Evolutionary conservation across 1,284 basidiomycete genomes (phyloP).

Genomic region (Singerocomus inundabilis): DNA sequence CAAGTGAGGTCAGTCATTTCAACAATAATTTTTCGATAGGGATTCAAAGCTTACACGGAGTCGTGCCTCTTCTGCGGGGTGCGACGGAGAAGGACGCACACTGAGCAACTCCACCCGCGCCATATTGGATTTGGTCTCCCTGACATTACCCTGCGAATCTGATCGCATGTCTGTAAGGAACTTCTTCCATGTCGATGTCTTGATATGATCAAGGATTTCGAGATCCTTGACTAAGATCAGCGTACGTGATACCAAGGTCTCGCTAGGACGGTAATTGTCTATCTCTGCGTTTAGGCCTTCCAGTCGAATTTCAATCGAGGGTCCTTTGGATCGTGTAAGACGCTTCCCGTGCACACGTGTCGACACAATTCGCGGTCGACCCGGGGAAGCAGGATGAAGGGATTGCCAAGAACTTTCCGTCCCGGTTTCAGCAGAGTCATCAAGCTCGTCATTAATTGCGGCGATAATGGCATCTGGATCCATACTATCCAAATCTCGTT

Average conservation of each 20-base stretch:
- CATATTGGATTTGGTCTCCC: slow-evolving; percentile 92
- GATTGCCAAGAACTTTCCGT: slow-evolving; percentile 88
- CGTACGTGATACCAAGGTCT: slow-evolving; percentile 61
- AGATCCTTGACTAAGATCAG: slow-evolving; percentile 68
- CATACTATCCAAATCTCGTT: slow-evolving; percentile 67
- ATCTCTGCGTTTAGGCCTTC: slow-evolving; percentile 63
- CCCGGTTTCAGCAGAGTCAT: slow-evolving; percentile 73
- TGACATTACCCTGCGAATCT: slow-evolving; percentile 80
- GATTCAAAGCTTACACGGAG: slow-evolving; percentile 59
- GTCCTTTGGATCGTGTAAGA: slow-evolving; percentile 73
- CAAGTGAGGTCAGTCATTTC: not conserved
- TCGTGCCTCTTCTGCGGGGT: slow-evolving; percentile 75
- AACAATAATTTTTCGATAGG: not conserved
- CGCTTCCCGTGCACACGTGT: slow-evolving; percentile 53
- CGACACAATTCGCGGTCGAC: slow-evolving; percentile 41
- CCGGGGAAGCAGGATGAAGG: slow-evolving; percentile 45
- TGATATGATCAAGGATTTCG: slow-evolving; percentile 96
- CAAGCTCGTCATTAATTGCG: slow-evolving; percentile 88
- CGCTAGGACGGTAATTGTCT: slow-evolving; percentile 59
- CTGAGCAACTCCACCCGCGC: slow-evolving; percentile 79
- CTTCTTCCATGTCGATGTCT: slow-evolving; percentile 97
- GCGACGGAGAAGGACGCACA: slow-evolving; percentile 66
- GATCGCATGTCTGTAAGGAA: slow-evolving; percentile 86
- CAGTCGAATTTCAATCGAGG: slow-evolving; percentile 86
- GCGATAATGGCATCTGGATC: slow-evolving; percentile 79